Evolutionary conservation across 345 rosid species (phyloP).

Genomic region (Sisymbrium irio): DNA sequence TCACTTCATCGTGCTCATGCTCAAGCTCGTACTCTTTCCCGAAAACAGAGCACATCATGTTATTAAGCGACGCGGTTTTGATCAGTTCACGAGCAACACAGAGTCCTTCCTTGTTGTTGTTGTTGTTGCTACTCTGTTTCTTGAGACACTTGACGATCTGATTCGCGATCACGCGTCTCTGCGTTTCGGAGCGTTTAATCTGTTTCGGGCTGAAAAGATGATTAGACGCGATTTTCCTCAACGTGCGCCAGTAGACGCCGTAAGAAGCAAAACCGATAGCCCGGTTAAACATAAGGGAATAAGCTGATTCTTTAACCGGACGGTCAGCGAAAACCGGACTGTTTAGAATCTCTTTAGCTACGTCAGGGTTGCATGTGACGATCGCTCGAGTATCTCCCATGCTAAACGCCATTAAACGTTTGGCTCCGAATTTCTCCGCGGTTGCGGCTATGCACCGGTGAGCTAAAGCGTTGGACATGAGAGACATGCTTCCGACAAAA

Average conservation of each 20-base stretch:
- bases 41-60: conserved; percentile 77
- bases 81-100: conserved; percentile 46
- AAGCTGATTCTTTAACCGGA: conserved; percentile 74
- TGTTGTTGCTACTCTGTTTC: conserved; percentile 9
- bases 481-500: conserved; percentile 59
- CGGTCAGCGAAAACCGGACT: conserved; percentile 74
- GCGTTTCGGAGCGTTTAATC: conserved; percentile 49
- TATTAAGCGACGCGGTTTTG: conserved; percentile 64
- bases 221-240: conserved; percentile 53
- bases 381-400: conserved; percentile 63
- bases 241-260: conserved; percentile 75
- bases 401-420: conserved; percentile 72
- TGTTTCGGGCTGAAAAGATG: conserved; percentile 67
- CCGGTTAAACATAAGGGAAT: conserved; percentile 64
- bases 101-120: neutral
- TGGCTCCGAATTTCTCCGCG: conserved; percentile 48
- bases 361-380: conserved; percentile 62
- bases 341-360: conserved; percentile 63
- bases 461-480: conserved; percentile 55
- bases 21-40: conserved; percentile 51
- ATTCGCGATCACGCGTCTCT: conserved; percentile 43
- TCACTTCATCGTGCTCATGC: conserved; percentile 38
- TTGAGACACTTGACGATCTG: conserved; percentile 43
- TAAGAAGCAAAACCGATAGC: conserved; percentile 79
- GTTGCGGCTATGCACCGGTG: conserved; percentile 59